Percentiles rank a stretch among this genome's conserved stretches.
Evolutionary conservation across 257 asterid species (phyloP).

Genomic region (Echites panduratus): DNA sequence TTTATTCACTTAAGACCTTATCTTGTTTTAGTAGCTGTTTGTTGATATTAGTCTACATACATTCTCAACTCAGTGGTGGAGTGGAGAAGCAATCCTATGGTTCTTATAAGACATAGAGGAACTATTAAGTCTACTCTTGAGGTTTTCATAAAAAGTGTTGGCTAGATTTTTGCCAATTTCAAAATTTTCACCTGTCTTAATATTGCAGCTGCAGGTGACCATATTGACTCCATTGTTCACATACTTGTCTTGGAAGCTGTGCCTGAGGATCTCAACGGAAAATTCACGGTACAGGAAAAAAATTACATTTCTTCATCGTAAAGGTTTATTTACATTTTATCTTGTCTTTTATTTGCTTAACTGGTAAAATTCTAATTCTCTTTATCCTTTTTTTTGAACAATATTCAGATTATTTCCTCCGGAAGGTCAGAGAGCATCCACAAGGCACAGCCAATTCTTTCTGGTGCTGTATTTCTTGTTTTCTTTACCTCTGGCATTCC

Average conservation of each 20-base stretch:
- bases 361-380: slow-evolving; percentile 20
- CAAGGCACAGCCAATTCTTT: slow-evolving; percentile 65
- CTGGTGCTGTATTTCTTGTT: slow-evolving; percentile 45
- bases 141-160: neutral
- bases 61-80: neutral
- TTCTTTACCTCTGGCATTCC: slow-evolving; percentile 23
- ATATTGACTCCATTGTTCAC: slow-evolving; percentile 49
- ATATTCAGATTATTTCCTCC: slow-evolving; percentile 67
- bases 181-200: slow-evolving; percentile 18
- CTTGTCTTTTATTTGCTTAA: slow-evolving; percentile 20
- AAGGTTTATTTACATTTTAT: slow-evolving; percentile 12
- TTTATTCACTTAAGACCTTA: neutral
- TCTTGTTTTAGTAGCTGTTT: neutral
- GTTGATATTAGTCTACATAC: neutral
- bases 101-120: neutral
- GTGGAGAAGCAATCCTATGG: neutral
- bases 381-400: slow-evolving; percentile 14
- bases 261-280: slow-evolving; percentile 51
- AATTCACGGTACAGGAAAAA: slow-evolving; percentile 50
- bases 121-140: neutral
- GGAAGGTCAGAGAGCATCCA: slow-evolving; percentile 62
- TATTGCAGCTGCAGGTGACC: slow-evolving; percentile 72
- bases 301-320: slow-evolving; percentile 2
- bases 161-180: slow-evolving; percentile 6
- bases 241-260: slow-evolving; percentile 53